Percentiles rank a stretch among this genome's conserved stretches.
Conservation (phyloP, 495 filamentous ascomycete species). For the Thermochaetoides thermophila region DNA sequence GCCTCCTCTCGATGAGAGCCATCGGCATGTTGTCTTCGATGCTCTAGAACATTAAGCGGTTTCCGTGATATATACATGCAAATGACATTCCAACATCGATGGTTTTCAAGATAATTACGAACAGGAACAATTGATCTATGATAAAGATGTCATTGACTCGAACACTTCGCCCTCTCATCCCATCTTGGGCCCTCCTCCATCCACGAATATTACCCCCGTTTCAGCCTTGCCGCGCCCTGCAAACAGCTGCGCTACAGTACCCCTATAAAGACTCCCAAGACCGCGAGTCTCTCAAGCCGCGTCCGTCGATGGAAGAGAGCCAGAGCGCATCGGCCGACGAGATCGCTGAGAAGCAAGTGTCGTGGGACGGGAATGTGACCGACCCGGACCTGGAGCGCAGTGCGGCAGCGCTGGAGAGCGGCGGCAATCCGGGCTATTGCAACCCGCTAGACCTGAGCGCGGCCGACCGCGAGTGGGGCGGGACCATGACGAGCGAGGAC, state of each 20-base stretch:
- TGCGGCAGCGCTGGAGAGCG: conserved; percentile 11
- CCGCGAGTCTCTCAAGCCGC: conserved; percentile 27
- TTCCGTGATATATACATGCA: too few species aligned
- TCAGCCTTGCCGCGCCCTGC: not conserved
- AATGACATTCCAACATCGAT: too few species aligned
- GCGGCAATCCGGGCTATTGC: too few species aligned
- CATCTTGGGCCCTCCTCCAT: too few species aligned
- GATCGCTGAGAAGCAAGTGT: conserved; percentile 21
- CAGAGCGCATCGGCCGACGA: conserved; percentile 24
- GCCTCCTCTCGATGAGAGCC: too few species aligned
- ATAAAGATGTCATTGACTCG: too few species aligned
- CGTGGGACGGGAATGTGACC: conserved; percentile 28
- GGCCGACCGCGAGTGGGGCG: conserved; percentile 21
- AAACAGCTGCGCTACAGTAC: conserved; percentile 2
- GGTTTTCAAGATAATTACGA: too few species aligned
- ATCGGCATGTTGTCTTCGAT: too few species aligned
- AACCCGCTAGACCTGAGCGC: conserved; percentile 26
- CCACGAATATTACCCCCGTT: not conserved
- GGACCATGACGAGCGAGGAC: conserved; percentile 5
- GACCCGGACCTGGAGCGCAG: conserved; percentile 21
- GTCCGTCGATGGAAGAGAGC: conserved; percentile 22
- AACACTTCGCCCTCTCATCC: too few species aligned
- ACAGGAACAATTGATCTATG: too few species aligned
- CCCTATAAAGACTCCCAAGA: conserved; percentile 28
- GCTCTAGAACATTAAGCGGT: too few species aligned